Percentiles rank a stretch among this genome's conserved stretches.
Conservation (phyloP, 2,329 filamentous ascomycete species). For the Penicillium hordei region DNA sequence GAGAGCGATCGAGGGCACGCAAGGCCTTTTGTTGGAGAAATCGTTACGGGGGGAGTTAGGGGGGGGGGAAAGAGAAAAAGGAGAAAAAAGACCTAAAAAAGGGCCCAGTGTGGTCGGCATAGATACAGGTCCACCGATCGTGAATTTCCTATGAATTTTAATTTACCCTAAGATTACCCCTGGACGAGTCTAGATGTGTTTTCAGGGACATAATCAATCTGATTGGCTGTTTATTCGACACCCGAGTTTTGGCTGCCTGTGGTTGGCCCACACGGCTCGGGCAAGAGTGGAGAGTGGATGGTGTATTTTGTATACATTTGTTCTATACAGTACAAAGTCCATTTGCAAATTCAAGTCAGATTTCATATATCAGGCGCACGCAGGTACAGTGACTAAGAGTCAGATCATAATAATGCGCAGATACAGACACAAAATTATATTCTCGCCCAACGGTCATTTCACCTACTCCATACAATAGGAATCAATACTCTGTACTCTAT, state of each 20-base stretch:
- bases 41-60: constrained; percentile 15
- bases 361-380: not conserved
- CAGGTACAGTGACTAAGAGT: not conserved
- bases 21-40: constrained; percentile 29
- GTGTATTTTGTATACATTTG: not conserved
- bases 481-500: not conserved
- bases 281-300: constrained; percentile 1
- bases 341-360: not conserved
- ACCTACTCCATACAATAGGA: not conserved
- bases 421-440: not conserved
- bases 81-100: constrained; percentile 8
- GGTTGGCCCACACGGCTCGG: constrained; percentile 20
- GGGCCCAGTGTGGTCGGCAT: not conserved
- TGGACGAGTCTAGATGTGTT: constrained; percentile 16
- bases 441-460: constrained; percentile 2
- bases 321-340: not conserved
- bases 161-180: constrained; percentile 10
- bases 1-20: constrained; percentile 24
- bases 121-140: constrained; percentile 14
- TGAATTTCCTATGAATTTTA: constrained; percentile 10
- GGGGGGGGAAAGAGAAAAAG: constrained; percentile 16
- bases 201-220: constrained; percentile 15
- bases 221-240: constrained; percentile 10
- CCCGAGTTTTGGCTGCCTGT: constrained; percentile 4
- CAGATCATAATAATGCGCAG: not conserved